phyloP scores from a whole-genome alignment of 2,329 filamentous ascomycete species.

The Coniochaeta prunicola region DNA sequence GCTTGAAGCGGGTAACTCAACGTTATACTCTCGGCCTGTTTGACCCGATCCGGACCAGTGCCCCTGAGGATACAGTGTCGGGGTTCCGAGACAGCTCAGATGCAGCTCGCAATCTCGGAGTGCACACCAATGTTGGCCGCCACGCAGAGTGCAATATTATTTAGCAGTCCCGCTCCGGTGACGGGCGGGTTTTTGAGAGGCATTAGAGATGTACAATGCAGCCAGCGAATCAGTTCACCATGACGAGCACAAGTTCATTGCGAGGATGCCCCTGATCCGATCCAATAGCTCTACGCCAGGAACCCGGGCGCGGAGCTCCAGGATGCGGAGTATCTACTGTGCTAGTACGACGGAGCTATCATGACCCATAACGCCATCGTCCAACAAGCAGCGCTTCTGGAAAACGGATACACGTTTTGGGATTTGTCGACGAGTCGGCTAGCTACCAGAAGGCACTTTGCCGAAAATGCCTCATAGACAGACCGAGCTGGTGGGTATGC shows the following conservation, averaged over 20 bases:
- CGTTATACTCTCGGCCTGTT: neutral
- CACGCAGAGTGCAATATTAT: neutral
- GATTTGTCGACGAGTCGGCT: neutral
- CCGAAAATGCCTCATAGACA: conserved; percentile 4
- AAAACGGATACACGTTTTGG: neutral
- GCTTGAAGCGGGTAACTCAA: neutral
- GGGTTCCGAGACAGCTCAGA: neutral
- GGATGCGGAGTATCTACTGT: neutral
- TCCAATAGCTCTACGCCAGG: neutral
- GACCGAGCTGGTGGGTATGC: neutral
- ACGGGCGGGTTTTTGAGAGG: neutral
- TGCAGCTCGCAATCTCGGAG: neutral
- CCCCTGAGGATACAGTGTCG: neutral
- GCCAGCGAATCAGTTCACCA: neutral
- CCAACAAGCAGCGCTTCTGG: neutral
- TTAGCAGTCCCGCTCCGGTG: neutral
- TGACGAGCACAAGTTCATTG: neutral
- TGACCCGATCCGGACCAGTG: neutral
- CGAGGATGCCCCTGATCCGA: neutral
- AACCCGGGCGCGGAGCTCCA: neutral
- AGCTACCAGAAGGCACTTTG: neutral
- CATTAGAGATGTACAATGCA: neutral
- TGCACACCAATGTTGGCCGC: neutral
- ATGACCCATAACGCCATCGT: neutral
- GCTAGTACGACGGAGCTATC: neutral